Percentiles rank a stretch among this genome's conserved stretches.
Conservation (phyloP, 768 basidiomycete species). For the Phanerochaete sordida region DNA sequence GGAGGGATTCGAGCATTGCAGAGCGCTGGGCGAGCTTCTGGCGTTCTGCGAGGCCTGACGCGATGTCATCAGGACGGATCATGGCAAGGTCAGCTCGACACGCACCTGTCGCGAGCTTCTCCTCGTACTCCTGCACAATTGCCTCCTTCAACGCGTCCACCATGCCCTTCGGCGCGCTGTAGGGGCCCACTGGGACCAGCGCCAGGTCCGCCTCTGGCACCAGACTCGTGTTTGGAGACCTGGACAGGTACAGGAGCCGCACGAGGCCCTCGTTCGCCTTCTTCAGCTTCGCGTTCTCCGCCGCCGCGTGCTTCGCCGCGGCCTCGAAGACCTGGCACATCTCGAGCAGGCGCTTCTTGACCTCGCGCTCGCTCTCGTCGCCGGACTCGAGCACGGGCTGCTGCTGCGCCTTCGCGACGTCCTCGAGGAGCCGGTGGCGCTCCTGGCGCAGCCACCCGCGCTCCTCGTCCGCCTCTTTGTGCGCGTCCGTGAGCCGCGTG, state of each 20-base stretch:
- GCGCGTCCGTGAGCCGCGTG: background rate
- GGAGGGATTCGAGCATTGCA: background rate
- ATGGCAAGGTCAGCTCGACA: background rate
- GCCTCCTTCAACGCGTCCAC: background rate
- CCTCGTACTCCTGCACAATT: constrained; percentile 2
- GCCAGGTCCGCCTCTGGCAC: background rate
- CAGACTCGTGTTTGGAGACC: too few relatives aligned
- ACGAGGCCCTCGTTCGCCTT: background rate
- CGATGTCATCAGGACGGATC: background rate
- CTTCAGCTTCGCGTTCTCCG: background rate
- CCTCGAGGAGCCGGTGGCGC: background rate
- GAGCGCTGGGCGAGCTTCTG: background rate
- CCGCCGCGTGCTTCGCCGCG: too few relatives aligned
- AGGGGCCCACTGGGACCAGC: background rate
- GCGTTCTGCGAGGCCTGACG: background rate
- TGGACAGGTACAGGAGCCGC: background rate
- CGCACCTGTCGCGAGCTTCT: background rate
- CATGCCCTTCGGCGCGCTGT: background rate
- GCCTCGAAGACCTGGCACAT: background rate
- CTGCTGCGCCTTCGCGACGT: background rate
- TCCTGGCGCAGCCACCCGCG: background rate
- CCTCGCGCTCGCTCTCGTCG: background rate
- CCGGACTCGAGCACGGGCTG: background rate
- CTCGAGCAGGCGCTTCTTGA: background rate
- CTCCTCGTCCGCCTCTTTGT: background rate